phyloP scores from a whole-genome alignment of 1,284 basidiomycete species.

The Phellopilus nigrolimitatus region DNA sequence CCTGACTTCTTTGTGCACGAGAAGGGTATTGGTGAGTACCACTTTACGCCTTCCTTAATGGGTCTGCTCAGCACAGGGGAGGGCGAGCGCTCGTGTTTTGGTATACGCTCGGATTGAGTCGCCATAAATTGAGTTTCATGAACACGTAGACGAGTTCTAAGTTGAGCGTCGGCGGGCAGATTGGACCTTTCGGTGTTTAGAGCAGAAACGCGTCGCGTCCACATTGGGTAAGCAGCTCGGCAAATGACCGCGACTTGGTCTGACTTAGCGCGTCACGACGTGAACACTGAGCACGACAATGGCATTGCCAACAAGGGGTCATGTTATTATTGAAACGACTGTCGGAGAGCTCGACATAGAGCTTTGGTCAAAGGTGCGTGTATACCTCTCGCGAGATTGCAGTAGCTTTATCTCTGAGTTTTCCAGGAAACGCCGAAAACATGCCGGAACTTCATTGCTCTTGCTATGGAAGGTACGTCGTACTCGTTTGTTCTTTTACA shows the following conservation, averaged over 20 bases:
- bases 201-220: neutral
- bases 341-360: constrained; percentile 92
- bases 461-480: constrained; percentile 83
- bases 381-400: constrained; percentile 30
- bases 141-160: neutral
- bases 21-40: constrained; percentile 10
- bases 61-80: constrained; percentile 4
- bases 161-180: too few relatives aligned
- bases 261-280: neutral
- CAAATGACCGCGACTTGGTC: neutral
- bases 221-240: neutral
- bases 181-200: too few relatives aligned
- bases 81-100: constrained; percentile 17
- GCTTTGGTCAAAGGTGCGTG: constrained; percentile 83
- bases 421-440: constrained; percentile 85
- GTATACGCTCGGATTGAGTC: neutral
- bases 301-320: constrained; percentile 79
- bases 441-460: constrained; percentile 87
- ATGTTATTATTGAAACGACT: constrained; percentile 87
- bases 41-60: constrained; percentile 7
- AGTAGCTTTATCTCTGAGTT: constrained; percentile 1
- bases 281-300: constrained; percentile 32
- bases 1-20: neutral
- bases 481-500: constrained; percentile 11
- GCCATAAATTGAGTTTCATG: too few relatives aligned